phyloP scores from a whole-genome alignment of 163 green algal species.

The Scenedesmus sp. region DNA sequence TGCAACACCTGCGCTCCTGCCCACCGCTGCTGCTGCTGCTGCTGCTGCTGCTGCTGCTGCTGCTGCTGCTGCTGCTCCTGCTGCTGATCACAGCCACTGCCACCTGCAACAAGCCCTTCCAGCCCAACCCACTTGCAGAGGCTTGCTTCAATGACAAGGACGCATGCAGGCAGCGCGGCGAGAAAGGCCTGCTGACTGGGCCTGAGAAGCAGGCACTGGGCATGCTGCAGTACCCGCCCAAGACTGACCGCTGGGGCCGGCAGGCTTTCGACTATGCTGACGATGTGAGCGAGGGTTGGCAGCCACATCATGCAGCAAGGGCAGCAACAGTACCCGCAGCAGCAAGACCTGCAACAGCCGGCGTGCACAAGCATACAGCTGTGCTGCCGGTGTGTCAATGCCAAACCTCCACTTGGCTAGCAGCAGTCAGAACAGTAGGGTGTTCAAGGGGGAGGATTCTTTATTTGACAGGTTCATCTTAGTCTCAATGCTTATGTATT shows the following conservation, averaged over 20 bases:
- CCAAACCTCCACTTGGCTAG: too few relatives aligned
- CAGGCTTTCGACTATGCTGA: constrained; percentile 48
- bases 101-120: constrained; percentile 29
- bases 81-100: background rate
- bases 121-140: background rate
- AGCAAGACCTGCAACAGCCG: too few relatives aligned
- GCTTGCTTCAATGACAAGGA: constrained; percentile 40
- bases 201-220: constrained; percentile 20
- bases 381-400: too few relatives aligned
- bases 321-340: too few relatives aligned
- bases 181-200: background rate
- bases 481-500: too few relatives aligned
- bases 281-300: constrained; percentile 2
- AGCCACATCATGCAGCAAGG: background rate
- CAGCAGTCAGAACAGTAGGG: too few relatives aligned
- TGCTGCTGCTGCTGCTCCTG: background rate
- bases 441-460: too few relatives aligned
- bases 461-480: too few relatives aligned
- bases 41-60: background rate
- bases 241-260: constrained; percentile 19
- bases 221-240: constrained; percentile 37
- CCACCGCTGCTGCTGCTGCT: background rate
- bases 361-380: background rate
- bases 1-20: background rate
- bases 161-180: background rate